These are phyloP conservation scores for Neonectria ditissima DNA, from an alignment of 2,329 filamentous ascomycete species.

Conservation along the genomic window DNA sequence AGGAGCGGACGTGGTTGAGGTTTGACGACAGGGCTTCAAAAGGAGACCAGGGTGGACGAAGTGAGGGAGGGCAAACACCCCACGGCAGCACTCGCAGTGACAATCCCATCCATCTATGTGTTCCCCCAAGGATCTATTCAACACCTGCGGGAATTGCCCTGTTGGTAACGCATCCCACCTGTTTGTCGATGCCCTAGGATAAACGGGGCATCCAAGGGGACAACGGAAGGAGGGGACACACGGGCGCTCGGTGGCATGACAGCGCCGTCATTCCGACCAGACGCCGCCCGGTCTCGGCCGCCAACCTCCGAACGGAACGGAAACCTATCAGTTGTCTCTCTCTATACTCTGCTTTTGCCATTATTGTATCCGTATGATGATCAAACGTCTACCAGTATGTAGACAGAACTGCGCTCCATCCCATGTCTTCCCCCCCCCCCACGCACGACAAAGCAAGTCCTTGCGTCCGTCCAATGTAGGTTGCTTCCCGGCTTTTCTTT, in stretches of 20 bases:
- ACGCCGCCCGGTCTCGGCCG: neutral
- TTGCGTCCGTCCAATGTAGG: neutral
- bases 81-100: neutral
- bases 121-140: no score
- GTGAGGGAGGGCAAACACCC: neutral
- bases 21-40: neutral
- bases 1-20: neutral
- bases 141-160: no score
- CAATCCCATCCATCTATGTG: no score
- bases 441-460: neutral
- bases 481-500: neutral
- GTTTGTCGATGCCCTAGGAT: neutral
- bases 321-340: neutral
- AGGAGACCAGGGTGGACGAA: neutral
- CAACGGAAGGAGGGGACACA: neutral
- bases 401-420: no score
- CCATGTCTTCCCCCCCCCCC: no score
- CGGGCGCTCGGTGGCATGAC: neutral
- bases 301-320: neutral
- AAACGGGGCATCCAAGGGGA: neutral
- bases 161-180: neutral
- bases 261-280: no score
- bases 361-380: no score
- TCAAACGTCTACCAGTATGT: no score
- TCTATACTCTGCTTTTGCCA: neutral